Base-by-base conservation (phyloP, 345 rosid genomes). In the Eucalyptus camaldulensis region DNA sequence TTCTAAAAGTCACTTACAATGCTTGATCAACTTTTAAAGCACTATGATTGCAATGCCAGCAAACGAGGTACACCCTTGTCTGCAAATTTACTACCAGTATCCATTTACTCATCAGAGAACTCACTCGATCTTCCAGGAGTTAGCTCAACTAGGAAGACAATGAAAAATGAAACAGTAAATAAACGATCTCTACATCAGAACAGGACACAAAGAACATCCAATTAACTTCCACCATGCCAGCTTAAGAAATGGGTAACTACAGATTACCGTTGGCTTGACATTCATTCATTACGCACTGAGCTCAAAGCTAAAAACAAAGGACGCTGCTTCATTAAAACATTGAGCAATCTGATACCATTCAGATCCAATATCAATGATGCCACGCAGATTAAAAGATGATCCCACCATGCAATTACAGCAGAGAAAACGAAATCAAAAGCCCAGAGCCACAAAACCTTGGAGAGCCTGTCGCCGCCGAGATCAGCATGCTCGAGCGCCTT, bases 401-500 rank as follows among this genome's bases (percentile, higher is more conserved):
- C 45, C 83, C 83, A 76, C 83, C 83, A 76, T 10, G 15, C 83
- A 76, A 76, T 40, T 21, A 76, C 45, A 21, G 47, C 5, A 40
- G 44, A 43, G 45, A 76, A 43, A 37, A 37, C 31, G 67, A 54
- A 16, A 86, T 6, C 40, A 69, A 47, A 47, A 13, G 53, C 31
- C 58, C 49, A 49, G 88, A 33, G 14, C 37, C 69, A 45, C 50
- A 21, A 25, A 72, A 96, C 99, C 99, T 95, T 94, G 88, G 94
- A 89, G 51, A 92, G 94, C 90, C 90, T 92, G 91, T 96, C 98
- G 69, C 96, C 96, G 19, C 97, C 99, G 90, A 97, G 99, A 93
- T 93, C 95, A 27, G 99, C 98, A 93, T 94, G 89, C 88, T 96
- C 99, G 40, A 98, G 94, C 22, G 99, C 99, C 91, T 96, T 97